Conservation (phyloP, 352 stramenopile species). For the Globisporangium middletonii region DNA sequence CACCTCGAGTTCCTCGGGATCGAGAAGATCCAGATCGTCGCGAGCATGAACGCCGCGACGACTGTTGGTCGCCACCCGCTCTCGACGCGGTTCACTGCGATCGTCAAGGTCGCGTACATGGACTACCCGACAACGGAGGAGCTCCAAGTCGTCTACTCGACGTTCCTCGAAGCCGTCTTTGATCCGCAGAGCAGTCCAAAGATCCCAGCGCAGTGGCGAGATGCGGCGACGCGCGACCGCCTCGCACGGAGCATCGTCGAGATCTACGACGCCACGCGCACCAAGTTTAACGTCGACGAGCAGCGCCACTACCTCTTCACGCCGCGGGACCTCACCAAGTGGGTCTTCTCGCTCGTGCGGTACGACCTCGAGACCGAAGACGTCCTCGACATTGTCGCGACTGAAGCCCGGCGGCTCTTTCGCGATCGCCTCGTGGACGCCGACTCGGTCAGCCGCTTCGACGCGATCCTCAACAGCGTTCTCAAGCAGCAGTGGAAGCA, state of each 20-base stretch:
- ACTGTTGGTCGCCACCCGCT: conserved; percentile 90
- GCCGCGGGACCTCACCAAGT: conserved; percentile 89
- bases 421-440: conserved; percentile 86
- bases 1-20: conserved; percentile 92
- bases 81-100: conserved; percentile 91
- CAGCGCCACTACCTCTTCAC: conserved; percentile 95
- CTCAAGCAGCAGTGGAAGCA: conserved; percentile 87
- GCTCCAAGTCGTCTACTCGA: conserved; percentile 87
- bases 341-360: conserved; percentile 83
- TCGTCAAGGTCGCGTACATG: conserved; percentile 90
- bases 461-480: conserved; percentile 73
- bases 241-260: conserved; percentile 88
- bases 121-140: conserved; percentile 91
- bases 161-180: conserved; percentile 81
- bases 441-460: conserved; percentile 76
- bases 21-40: conserved; percentile 92
- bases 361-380: conserved; percentile 90
- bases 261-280: conserved; percentile 84
- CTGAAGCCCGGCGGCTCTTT: conserved; percentile 88
- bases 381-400: conserved; percentile 87
- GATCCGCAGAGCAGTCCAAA: conserved; percentile 28
- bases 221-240: conserved; percentile 63
- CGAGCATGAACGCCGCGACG: conserved; percentile 92
- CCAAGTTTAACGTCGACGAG: conserved; percentile 92
- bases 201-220: conserved; percentile 39